Base-by-base conservation (phyloP, 352 stramenopile species). In the Phytophthora fragariaefolia region DNA sequence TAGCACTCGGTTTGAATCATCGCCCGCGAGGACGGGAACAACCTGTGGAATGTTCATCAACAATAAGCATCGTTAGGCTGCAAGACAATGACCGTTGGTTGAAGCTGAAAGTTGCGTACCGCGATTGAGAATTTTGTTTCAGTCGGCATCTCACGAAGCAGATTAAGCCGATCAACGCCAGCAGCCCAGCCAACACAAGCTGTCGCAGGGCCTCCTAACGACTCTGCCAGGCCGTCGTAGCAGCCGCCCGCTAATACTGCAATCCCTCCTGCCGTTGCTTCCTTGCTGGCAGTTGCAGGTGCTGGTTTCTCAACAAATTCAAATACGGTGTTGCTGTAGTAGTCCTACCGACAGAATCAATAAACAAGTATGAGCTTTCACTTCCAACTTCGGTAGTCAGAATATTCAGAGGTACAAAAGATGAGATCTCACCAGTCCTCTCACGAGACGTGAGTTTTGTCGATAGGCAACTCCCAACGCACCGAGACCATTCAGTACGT, bases 271-370 rank as follows among this genome's bases (percentile, higher is more conserved):
- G 58, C 53, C 28, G 52, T 55, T 17, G 69, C 53, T 34, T 77
- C 50, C 8, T 71, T 43, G 9, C 70, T 45, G 0, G 26, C 36
- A 23, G 28, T 27, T 32, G 40, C 43, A 12, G 48, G 52, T 40
- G 27, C 54, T 40, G 63, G 42, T 22, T 66, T 74, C 66, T 96
- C 89, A 13, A 96, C 73, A 72, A 96, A 96, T 65, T 96, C 89
- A 51, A 96, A 96, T 3, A 96, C 87, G 1, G 89, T 96, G 67
- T 96, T 80, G 61, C 87, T 95, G 70, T 96, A 96, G 71, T 96
- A 96, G 60, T 96, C 89, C 89, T 96, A 47, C 3, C n/a, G 53
- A 6, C 36, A 8, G n/a, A n/a, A n/a, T 20, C 8, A 45, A 45
- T 18, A n/a, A 45, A 45, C 15, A 45, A n/a, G n/a, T n/a, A n/a